Evolutionary conservation across 352 stramenopile species (phyloP), one percentile per base, ranked within the genome.

Genomic region (Elongisporangium senticosum): DNA sequence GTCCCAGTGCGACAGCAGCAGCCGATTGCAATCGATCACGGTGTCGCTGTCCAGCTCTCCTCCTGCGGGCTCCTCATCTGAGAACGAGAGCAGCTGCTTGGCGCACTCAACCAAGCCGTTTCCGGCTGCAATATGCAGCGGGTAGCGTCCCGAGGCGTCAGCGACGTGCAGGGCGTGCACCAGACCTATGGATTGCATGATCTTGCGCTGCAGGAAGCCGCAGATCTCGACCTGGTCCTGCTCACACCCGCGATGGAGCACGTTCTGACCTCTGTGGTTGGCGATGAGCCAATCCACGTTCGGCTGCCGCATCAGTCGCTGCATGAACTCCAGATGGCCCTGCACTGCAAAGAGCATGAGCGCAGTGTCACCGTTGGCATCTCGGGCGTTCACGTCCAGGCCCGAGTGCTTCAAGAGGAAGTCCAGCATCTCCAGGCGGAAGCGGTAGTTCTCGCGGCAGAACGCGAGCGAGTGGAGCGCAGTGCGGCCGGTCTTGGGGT

Each of bases 171-270:
- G 19, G 14, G 51, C 15, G 28, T 61, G 51, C 56, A 66, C 61
- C 2, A 51, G 40, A 20, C 59, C 54, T 1, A 53, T 69, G 24
- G 62, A 57, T 49, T 58, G 62, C 40, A 68, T 24, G 56, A 77
- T 65, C 10, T 70, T 49, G 17, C 59, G 58, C 24, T 83, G 71
- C 5, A 91, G 54, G 37, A 71, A 69, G 2, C 50, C 64, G 17
- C 74, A 81, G 26, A 77, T 57, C 59, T 91, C 81, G 7, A 83
- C 73, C 53, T 89, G 81, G 49, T 91, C 81, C 13, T 72, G 53
- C 10, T 79, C 68, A 33, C 81, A 91, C 17, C 77, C 81, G 19
- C 63, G 65, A 67, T 91, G 79, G n/a, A 89, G 61, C 2, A 77
- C 73, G 14, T 74, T 88, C 33, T 74, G 65, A 1, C 65, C 70